A percentile compares a stretch with the other conserved stretches of the same genome.
Conservation (phyloP, 352 stramenopile genomes). For the Lagenidium giganteum region DNA sequence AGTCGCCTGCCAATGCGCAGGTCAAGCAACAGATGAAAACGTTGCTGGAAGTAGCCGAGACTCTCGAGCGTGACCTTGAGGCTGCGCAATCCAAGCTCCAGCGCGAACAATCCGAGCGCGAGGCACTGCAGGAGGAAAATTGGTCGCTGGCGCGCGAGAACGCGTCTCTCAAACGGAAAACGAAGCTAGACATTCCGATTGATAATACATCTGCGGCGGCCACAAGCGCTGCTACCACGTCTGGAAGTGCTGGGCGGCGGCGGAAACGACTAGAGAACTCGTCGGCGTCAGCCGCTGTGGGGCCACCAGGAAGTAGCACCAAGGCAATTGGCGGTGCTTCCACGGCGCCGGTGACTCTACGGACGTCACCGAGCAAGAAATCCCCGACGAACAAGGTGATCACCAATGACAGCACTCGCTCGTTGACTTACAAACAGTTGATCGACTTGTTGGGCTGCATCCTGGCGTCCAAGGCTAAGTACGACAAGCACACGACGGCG, state of each 20-base stretch:
- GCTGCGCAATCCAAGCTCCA: constrained; percentile 31
- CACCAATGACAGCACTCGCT: constrained; percentile 11
- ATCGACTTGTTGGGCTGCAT: constrained; percentile 72
- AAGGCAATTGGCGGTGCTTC: too few species aligned
- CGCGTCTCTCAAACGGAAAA: constrained; percentile 11
- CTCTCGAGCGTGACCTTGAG: constrained; percentile 55
- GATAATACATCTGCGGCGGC: background rate
- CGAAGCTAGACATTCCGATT: background rate
- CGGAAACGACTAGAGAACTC: too few species aligned
- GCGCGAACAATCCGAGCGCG: constrained; percentile 37
- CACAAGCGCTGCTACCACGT: background rate
- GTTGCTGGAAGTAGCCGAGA: constrained; percentile 58
- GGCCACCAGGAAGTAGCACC: too few species aligned
- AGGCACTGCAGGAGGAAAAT: constrained; percentile 45
- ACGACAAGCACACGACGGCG: constrained; percentile 37
- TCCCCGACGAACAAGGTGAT: too few species aligned
- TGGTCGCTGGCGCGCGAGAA: constrained; percentile 30
- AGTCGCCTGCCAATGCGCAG: constrained; percentile 12
- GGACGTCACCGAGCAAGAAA: too few species aligned
- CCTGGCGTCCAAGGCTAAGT: constrained; percentile 65
- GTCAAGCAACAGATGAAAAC: constrained; percentile 47
- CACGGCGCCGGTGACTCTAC: too few species aligned
- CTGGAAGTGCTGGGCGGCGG: too few species aligned
- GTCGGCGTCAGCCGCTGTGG: too few species aligned
- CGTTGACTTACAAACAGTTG: constrained; percentile 75